Conservation (phyloP, 129 eudicot genomes). For the Calendula officinalis region DNA sequence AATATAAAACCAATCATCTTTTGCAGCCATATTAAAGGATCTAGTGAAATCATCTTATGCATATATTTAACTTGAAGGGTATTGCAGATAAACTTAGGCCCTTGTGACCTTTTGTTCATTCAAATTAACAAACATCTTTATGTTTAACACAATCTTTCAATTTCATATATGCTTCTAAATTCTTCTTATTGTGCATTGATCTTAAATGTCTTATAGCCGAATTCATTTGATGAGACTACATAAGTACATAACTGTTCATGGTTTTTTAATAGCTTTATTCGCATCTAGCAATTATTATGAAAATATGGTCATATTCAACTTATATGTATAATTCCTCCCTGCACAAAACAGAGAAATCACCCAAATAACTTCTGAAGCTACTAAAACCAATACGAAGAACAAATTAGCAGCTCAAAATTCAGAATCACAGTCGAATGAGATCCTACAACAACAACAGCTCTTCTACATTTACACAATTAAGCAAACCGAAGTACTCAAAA, state of each 20-base stretch:
- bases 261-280: not conserved
- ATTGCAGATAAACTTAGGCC: not conserved
- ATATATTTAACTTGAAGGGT: not conserved
- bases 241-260: not conserved
- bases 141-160: conserved; percentile 1
- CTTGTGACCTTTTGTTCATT: conserved; percentile 4
- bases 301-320: not conserved
- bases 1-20: conserved; percentile 11
- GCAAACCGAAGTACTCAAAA: conserved; percentile 13
- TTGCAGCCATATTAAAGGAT: conserved; percentile 15
- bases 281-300: conserved; percentile 5
- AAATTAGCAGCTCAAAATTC: conserved; percentile 1
- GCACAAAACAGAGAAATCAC: not conserved
- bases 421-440: not conserved
- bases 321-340: not conserved
- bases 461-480: not conserved
- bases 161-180: not conserved
- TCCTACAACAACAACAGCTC: not conserved
- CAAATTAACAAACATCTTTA: not conserved
- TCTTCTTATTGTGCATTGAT: conserved; percentile 8
- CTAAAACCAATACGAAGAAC: conserved; percentile 3
- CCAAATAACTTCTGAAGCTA: conserved; percentile 14
- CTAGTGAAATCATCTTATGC: conserved; percentile 3
- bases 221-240: conserved; percentile 1
- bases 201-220: conserved; percentile 8